Conservation (phyloP, 352 stramenopile genomes). For the Globisporangium ultimum region DNA sequence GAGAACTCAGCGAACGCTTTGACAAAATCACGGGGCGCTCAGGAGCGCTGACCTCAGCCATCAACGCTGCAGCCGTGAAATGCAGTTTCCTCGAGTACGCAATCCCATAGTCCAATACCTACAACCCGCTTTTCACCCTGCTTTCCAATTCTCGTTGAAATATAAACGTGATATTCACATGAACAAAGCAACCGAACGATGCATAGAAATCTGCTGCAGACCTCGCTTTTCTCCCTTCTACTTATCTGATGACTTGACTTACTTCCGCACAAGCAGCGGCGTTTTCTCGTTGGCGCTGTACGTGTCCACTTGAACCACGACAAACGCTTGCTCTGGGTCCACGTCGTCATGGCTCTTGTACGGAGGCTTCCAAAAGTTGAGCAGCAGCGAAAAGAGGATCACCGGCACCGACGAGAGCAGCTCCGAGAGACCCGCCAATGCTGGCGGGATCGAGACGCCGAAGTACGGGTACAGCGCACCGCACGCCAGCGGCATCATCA, state of each 20-base stretch:
- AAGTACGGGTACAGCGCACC: slow-evolving; percentile 60
- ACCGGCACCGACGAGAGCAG: slow-evolving; percentile 75
- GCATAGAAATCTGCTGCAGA: background rate
- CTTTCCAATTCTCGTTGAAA: background rate
- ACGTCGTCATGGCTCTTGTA: slow-evolving; percentile 19
- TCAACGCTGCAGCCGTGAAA: slow-evolving; percentile 12
- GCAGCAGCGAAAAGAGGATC: slow-evolving; percentile 70
- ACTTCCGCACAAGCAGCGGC: slow-evolving; percentile 23
- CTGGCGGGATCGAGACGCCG: slow-evolving; percentile 59
- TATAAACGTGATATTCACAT: slow-evolving; percentile 1
- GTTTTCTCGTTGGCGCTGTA: slow-evolving; percentile 24
- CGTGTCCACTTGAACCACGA: slow-evolving; percentile 34
- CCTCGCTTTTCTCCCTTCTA: slow-evolving; percentile 3
- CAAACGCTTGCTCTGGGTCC: slow-evolving; percentile 16
- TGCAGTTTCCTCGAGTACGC: slow-evolving; percentile 33
- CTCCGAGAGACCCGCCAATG: slow-evolving; percentile 67
- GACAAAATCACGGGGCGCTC: slow-evolving; percentile 32
- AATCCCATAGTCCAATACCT: background rate
- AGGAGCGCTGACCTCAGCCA: background rate
- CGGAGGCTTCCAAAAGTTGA: slow-evolving; percentile 61
- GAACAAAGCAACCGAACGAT: slow-evolving; percentile 1
- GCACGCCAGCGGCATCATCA: slow-evolving; percentile 75
- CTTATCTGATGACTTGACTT: background rate
- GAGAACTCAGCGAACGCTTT: slow-evolving; percentile 31
- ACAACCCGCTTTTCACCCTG: background rate